Evolutionary conservation across 352 stramenopile genomes (phyloP).

Genomic region (Blastocystis hominis): DNA sequence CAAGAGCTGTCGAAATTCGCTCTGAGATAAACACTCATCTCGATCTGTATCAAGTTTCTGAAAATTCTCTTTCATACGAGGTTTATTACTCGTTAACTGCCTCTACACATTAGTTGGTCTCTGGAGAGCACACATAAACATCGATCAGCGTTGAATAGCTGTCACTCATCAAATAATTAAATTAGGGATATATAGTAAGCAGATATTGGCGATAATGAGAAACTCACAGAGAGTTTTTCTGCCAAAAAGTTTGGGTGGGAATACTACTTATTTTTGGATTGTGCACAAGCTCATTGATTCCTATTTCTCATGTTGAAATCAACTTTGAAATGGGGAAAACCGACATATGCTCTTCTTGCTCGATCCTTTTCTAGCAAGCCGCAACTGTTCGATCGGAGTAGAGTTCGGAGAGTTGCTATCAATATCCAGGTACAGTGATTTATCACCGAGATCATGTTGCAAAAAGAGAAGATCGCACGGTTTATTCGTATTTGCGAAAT

Average conservation of each 20-base stretch:
- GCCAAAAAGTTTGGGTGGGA: too few relatives aligned
- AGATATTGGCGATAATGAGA: too few relatives aligned
- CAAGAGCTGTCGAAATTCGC: constrained; percentile 7
- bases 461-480: not conserved
- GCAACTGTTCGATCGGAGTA: constrained; percentile 42
- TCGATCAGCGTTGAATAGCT: not conserved
- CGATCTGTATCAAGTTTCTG: not conserved
- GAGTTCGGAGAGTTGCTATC: not conserved
- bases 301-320: not conserved
- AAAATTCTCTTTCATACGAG: constrained; percentile 7
- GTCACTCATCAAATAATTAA: not conserved
- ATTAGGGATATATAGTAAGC: too few relatives aligned
- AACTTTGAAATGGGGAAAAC: not conserved
- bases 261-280: too few relatives aligned
- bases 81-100: not conserved
- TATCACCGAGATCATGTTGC: constrained; percentile 22
- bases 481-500: constrained; percentile 51
- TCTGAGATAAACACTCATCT: not conserved
- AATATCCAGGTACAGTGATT: not conserved
- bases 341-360: not conserved
- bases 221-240: too few relatives aligned
- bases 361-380: constrained; percentile 35
- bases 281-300: too few relatives aligned
- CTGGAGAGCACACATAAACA: not conserved
- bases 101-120: not conserved